phyloP scores from a whole-genome alignment of 805 yeast genomes.

The Brettanomyces sp. region DNA sequence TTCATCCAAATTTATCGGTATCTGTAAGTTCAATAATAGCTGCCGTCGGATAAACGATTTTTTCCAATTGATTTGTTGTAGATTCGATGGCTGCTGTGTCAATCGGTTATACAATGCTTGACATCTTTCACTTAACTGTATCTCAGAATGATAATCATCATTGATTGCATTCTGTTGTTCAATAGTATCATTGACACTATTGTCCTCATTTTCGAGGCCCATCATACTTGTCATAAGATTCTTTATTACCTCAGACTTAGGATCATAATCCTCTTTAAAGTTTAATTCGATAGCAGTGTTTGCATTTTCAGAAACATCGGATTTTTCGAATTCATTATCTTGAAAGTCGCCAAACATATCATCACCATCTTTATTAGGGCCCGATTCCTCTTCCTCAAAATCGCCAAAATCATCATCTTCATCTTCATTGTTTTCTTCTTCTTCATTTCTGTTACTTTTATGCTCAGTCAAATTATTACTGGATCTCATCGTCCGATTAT shows the following conservation, averaged over 20 bases:
- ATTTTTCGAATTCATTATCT: constrained; percentile 12
- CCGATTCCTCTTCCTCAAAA: background rate
- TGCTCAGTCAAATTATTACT: background rate
- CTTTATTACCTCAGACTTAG: constrained; percentile 3
- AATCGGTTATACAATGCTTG: constrained; percentile 15
- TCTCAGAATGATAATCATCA: constrained; percentile 1
- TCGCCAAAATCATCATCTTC: background rate
- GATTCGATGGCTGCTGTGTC: constrained; percentile 29
- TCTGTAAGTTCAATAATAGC: constrained; percentile 53
- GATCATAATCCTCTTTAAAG: constrained; percentile 4
- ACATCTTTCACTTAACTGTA: constrained; percentile 16
- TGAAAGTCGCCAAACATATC: constrained; percentile 14
- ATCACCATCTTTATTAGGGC: background rate
- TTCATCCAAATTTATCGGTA: constrained; percentile 67
- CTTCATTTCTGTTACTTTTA: background rate
- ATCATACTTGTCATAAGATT: constrained; percentile 9
- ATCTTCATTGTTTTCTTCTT: background rate
- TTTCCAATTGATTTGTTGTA: constrained; percentile 61
- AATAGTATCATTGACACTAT: background rate
- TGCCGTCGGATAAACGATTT: constrained; percentile 56
- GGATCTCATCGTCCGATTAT: too few relatives aligned
- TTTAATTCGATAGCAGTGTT: background rate
- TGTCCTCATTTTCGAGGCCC: background rate
- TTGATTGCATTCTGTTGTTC: background rate
- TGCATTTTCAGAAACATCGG: background rate